Conservation (phyloP, 345 rosid genomes). For the Lepidium didymum region DNA sequence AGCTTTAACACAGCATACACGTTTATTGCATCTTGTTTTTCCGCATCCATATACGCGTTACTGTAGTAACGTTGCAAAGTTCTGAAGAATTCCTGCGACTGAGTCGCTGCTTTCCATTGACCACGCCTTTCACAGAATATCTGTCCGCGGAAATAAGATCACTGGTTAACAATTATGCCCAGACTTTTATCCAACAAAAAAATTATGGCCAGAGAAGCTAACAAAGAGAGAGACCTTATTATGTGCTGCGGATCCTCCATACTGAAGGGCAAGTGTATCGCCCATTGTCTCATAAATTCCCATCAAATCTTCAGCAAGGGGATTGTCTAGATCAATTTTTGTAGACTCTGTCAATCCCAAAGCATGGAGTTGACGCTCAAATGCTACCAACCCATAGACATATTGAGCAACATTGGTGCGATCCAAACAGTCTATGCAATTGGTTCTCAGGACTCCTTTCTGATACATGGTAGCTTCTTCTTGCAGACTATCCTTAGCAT, state of each 20-base stretch:
- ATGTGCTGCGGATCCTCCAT: constrained; percentile 98
- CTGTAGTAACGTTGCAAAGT: constrained; percentile 87
- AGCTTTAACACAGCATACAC: constrained; percentile 43
- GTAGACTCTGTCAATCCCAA: constrained; percentile 45
- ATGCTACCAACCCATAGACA: constrained; percentile 77
- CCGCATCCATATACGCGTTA: constrained; percentile 85
- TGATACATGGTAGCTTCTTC: constrained; percentile 47
- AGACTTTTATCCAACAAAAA: neutral
- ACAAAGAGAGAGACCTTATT: constrained; percentile 55
- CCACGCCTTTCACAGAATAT: constrained; percentile 95
- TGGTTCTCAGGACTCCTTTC: constrained; percentile 84
- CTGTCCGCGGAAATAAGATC: constrained; percentile 35
- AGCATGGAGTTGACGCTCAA: constrained; percentile 72
- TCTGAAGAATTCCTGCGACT: constrained; percentile 88
- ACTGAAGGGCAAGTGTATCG: constrained; percentile 89
- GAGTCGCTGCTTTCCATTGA: constrained; percentile 96
- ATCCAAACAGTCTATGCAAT: constrained; percentile 95
- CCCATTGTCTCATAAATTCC: constrained; percentile 85
- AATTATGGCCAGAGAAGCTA: neutral
- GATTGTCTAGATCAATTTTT: constrained; percentile 55
- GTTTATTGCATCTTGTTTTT: constrained; percentile 93
- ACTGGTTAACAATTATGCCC: neutral
- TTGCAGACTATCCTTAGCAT: constrained; percentile 23
- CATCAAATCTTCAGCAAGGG: constrained; percentile 77
- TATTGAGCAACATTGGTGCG: constrained; percentile 98